Evolutionary conservation across 495 filamentous ascomycete genomes (phyloP).

Genomic region (Ascodesmis nigricans): DNA sequence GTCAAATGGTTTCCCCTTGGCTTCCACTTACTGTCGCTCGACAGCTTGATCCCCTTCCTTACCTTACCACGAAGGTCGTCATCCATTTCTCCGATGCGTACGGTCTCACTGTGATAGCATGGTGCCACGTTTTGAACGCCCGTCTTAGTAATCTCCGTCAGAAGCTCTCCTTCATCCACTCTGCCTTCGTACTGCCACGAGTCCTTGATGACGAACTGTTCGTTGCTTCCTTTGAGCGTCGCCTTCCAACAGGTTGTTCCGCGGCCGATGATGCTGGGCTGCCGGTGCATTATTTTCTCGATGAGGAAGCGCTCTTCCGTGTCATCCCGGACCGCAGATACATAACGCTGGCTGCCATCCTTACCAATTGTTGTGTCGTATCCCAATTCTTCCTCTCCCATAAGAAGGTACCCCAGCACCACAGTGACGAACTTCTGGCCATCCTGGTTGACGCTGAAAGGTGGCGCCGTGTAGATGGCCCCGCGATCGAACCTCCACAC

Average conservation of each 20-base stretch:
- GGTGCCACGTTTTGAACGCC: background rate
- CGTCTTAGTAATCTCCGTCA: background rate
- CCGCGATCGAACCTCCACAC: conserved; percentile 23
- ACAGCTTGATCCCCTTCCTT: background rate
- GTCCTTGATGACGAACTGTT: background rate
- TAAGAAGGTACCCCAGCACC: too few species aligned
- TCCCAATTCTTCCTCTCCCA: too few species aligned
- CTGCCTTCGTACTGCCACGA: conserved; percentile 1
- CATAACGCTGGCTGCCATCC: background rate
- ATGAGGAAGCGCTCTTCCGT: background rate
- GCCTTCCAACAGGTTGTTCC: background rate
- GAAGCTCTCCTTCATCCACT: background rate
- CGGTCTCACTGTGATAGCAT: background rate
- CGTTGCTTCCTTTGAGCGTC: background rate
- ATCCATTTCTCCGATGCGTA: background rate
- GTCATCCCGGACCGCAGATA: background rate
- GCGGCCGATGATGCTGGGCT: background rate
- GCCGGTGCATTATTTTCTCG: background rate
- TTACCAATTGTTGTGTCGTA: too few species aligned
- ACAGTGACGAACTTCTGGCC: too few species aligned
- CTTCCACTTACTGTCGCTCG: background rate
- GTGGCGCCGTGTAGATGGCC: background rate
- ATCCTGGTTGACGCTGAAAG: background rate
- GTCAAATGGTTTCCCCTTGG: background rate
- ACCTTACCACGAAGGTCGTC: background rate